Conservation (phyloP, 345 rosid species). For the Hevea brasiliensis region DNA sequence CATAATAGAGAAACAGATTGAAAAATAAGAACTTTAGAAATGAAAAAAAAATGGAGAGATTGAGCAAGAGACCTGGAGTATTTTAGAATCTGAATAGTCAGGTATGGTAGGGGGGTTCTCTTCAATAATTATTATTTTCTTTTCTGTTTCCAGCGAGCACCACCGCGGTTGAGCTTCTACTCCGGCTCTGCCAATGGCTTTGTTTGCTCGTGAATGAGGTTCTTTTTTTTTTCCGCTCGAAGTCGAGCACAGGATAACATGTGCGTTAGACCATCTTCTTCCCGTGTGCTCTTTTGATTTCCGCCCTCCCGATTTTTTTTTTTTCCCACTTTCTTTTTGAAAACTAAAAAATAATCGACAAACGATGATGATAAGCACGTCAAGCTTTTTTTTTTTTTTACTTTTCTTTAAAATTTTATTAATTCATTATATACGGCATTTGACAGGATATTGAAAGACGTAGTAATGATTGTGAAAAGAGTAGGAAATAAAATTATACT, state of each 20-base stretch:
- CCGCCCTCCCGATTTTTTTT: not conserved
- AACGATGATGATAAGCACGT: no score
- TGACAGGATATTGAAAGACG: no score
- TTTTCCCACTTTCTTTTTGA: no score
- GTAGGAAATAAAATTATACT: no score
- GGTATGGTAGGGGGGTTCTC: not conserved
- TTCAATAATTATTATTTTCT: not conserved
- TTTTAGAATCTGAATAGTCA: not conserved
- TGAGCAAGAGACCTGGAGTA: not conserved
- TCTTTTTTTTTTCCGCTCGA: not conserved
- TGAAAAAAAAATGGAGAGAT: not conserved
- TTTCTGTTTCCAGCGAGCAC: not conserved
- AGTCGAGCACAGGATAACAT: conserved; percentile 14
- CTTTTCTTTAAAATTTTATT: no score
- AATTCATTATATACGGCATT: no score
- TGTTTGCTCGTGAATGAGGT: not conserved
- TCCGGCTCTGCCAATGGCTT: conserved; percentile 4
- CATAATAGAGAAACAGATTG: not conserved
- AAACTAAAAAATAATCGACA: no score
- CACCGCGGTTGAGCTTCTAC: not conserved
- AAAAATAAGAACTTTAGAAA: not conserved
- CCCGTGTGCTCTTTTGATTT: conserved; percentile 46
- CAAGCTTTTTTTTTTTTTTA: no score
- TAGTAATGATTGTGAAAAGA: no score
- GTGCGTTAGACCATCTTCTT: conserved; percentile 21